These are phyloP conservation scores for Ascochyta pisi DNA, from an alignment of 2,329 filamentous ascomycete genomes.

Conservation along the genomic window DNA sequence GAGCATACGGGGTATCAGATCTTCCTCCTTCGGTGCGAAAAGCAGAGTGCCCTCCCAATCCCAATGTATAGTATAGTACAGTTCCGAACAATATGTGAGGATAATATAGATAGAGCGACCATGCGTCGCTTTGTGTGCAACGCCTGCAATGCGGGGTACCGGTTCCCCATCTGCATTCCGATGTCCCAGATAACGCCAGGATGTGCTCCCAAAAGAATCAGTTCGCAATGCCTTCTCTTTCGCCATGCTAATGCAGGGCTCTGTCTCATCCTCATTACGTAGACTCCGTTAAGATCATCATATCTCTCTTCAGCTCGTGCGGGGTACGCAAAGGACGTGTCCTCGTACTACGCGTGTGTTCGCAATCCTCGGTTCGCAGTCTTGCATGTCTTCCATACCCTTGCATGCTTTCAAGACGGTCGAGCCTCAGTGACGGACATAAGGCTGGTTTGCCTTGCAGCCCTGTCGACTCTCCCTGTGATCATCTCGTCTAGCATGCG, in stretches of 20 bases:
- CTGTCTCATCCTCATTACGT: conserved; percentile 35
- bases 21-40: conserved; percentile 25
- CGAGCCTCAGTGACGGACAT: conserved; percentile 29
- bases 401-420: conserved; percentile 19
- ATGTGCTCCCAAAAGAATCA: not conserved
- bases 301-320: conserved; percentile 12
- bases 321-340: not conserved
- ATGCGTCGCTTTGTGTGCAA: conserved; percentile 2
- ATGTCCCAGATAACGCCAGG: conserved; percentile 8
- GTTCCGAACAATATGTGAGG: not conserved
- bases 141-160: conserved; percentile 12
- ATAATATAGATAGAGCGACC: conserved; percentile 5
- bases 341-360: not conserved
- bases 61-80: conserved; percentile 12
- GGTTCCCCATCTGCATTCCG: conserved; percentile 13
- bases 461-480: conserved; percentile 72
- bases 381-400: conserved; percentile 5
- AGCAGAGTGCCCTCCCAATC: conserved; percentile 15
- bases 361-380: not conserved
- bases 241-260: not conserved
- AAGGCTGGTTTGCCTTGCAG: conserved; percentile 58
- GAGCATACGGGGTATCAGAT: conserved; percentile 41
- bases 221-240: conserved; percentile 1
- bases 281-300: conserved; percentile 20
- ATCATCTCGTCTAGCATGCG: conserved; percentile 97